Percentiles rank a stretch among this genome's conserved stretches.
Evolutionary conservation across 2,329 filamentous ascomycete species (phyloP).

Genomic region (Capronia americana): DNA sequence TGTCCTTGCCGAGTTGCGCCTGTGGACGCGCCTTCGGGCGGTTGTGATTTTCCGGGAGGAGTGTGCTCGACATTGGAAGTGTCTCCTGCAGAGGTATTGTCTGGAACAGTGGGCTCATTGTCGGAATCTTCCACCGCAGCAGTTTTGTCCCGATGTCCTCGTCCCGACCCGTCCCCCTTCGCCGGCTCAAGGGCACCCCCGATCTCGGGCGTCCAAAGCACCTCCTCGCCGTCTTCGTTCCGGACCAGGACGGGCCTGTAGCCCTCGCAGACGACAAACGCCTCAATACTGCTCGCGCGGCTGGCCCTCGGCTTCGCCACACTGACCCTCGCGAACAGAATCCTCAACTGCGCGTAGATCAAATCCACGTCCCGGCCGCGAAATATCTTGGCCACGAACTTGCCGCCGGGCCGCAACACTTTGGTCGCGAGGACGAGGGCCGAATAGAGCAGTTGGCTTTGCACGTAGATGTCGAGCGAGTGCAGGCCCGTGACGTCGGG

Average conservation of each 20-base stretch:
- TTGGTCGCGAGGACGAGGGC: slow-evolving; percentile 92
- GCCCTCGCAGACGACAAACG: slow-evolving; percentile 92
- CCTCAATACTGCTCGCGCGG: slow-evolving; percentile 94
- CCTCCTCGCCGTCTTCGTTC: slow-evolving; percentile 19
- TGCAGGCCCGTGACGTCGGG: slow-evolving; percentile 96
- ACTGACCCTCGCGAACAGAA: slow-evolving; percentile 84
- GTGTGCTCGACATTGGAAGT: background rate
- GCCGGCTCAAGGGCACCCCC: slow-evolving; percentile 44
- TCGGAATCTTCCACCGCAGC: background rate
- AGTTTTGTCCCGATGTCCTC: background rate
- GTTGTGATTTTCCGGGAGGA: background rate
- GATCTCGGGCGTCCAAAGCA: slow-evolving; percentile 37
- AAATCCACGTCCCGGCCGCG: slow-evolving; percentile 93
- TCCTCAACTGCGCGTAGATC: slow-evolving; percentile 89
- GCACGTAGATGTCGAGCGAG: slow-evolving; percentile 97
- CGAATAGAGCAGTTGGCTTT: slow-evolving; percentile 92
- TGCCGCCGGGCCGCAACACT: slow-evolving; percentile 88
- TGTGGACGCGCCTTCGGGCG: background rate
- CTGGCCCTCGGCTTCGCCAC: slow-evolving; percentile 94
- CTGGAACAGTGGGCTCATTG: background rate
- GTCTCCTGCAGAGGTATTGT: background rate
- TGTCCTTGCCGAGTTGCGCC: slow-evolving; percentile 23
- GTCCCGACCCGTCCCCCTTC: background rate
- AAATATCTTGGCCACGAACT: slow-evolving; percentile 98
- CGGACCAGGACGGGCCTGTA: slow-evolving; percentile 70